Evolutionary conservation across 2,329 filamentous ascomycete species (phyloP), one percentile per base, ranked within the genome.

Genomic region (Colletotrichum gloeosporioides): DNA sequence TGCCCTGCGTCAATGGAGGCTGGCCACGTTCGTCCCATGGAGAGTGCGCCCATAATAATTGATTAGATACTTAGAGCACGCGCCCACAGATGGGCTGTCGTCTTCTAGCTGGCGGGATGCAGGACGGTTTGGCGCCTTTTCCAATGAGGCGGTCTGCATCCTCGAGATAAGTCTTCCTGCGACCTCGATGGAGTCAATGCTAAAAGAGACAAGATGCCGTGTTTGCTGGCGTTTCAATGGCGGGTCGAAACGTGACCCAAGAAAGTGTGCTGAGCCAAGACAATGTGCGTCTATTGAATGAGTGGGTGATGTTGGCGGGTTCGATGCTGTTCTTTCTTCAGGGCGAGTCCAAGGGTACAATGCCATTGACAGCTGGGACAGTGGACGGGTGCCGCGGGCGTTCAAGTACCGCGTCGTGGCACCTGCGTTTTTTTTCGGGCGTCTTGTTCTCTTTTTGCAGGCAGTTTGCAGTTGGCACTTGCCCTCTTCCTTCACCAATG

Each of bases 231-330:
- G 59, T 61, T 65, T 65, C 53, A 13, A n/a, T 29, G 29, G 32
- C 25, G 18, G 15, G 31, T 57, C 34, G 70, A 76, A 73, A 69
- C 64, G 69, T 22, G 53, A 18, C 25, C 57, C 64, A 49, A 69
- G 71, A 76, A 64, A 44, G 73, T 76, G 64, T 76, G 57, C 32
- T 73, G 55, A 36, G 44, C n/a, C 44, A 49, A 39, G 62, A n/a
- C 29, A 31, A n/a, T 62, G 59, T 31, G 39, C 18, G 18, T 44
- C 39, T 44, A 44, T n/a, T n/a, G 39, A n/a, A 31, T 32, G 29
- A 22, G 29, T 22, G 15, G 55, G 22, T 59, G 55, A 57, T 59
- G 49, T n/a, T 36, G 16, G 8, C 6, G 22, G 53, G n/a, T 22
- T 25, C 16, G 27, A 18, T 16, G 27, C 22, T 57, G 53, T 13